phyloP scores from a whole-genome alignment of 1,139 yeast species.

The Saccharomycopsis crataegensis region DNA sequence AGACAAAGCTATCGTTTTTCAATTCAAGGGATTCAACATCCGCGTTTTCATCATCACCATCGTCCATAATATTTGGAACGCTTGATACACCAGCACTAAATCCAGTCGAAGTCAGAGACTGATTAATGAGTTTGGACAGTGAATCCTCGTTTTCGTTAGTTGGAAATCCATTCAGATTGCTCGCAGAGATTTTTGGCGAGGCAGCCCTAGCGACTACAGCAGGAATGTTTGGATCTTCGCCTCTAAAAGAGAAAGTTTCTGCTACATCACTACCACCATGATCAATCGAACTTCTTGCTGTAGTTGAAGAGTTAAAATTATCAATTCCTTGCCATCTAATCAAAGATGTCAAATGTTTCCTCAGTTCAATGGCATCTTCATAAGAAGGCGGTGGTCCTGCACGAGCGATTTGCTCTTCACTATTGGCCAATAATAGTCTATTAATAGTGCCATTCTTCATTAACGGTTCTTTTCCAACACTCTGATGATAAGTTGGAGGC shows the following conservation, averaged over 20 bases:
- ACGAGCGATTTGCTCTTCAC: constrained; percentile 21
- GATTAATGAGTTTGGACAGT: background rate
- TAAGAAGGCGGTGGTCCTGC: constrained; percentile 37
- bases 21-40: background rate
- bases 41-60: background rate
- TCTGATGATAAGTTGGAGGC: constrained; percentile 31
- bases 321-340: constrained; percentile 1
- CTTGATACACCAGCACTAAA: background rate
- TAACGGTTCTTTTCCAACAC: background rate
- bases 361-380: constrained; percentile 26
- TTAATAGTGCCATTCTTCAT: background rate
- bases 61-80: background rate
- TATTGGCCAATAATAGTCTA: background rate
- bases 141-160: background rate
- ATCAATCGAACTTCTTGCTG: constrained; percentile 5
- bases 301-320: constrained; percentile 20
- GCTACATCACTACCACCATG: constrained; percentile 29
- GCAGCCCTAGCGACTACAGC: constrained; percentile 28
- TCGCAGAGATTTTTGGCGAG: constrained; percentile 22
- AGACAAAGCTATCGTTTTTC: background rate
- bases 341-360: constrained; percentile 19
- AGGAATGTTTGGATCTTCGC: constrained; percentile 31
- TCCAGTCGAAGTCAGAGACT: background rate
- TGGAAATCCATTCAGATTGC: background rate
- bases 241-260: constrained; percentile 29